phyloP scores from a whole-genome alignment of 257 asterid genomes.

The Parsonsia alboflavescens region DNA sequence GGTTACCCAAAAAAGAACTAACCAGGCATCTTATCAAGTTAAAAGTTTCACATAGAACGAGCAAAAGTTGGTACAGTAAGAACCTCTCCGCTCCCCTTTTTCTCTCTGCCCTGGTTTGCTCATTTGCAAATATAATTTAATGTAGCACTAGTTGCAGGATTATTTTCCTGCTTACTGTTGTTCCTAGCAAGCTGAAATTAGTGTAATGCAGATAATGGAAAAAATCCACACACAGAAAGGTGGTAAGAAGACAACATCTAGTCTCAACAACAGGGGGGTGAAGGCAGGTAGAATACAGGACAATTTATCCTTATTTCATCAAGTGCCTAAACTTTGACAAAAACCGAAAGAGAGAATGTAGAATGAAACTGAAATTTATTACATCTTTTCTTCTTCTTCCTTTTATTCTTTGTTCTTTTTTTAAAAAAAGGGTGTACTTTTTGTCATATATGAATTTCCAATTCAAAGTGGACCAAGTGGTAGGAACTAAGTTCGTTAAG shows the following conservation, averaged over 20 bases:
- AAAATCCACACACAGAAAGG: not conserved
- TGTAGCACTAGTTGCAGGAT: not conserved
- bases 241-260: not conserved
- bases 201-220: not conserved
- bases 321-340: no score
- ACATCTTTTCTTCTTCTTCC: no score
- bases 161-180: not conserved
- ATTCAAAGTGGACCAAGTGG: no score
- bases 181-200: not conserved
- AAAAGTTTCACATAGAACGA: not conserved
- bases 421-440: no score
- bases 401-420: no score
- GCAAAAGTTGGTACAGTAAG: no score
- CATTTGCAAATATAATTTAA: not conserved
- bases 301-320: not conserved
- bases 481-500: no score
- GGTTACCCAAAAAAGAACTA: not conserved
- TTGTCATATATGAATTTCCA: no score
- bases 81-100: not conserved
- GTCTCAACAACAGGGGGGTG: not conserved
- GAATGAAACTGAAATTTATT: no score
- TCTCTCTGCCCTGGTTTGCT: not conserved
- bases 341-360: no score
- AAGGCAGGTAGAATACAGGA: not conserved
- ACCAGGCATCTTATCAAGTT: not conserved